A percentile compares a stretch with the other conserved stretches of the same genome.
phyloP scores from a whole-genome alignment of 2,329 filamentous ascomycete species.

The Gremmenia infestans region DNA sequence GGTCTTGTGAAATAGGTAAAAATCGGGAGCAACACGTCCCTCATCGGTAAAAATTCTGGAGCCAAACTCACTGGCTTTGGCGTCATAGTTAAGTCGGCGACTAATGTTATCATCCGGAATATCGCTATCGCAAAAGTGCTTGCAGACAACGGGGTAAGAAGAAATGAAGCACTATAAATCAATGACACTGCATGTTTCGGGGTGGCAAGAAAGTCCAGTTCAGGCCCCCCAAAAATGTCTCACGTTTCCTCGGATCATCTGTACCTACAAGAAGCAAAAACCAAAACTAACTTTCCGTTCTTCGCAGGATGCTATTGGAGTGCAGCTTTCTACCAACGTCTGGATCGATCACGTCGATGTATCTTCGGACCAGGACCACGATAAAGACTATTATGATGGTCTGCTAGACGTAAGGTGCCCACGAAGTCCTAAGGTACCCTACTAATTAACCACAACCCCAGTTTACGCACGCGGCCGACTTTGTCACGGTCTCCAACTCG shows the following conservation, averaged over 20 bases:
- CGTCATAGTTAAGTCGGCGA: constrained; percentile 43
- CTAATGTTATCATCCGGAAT: constrained; percentile 61
- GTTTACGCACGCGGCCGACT: constrained; percentile 58
- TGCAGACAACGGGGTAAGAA: constrained; percentile 42
- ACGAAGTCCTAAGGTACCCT: background rate
- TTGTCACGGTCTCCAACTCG: constrained; percentile 48
- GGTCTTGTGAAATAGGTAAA: constrained; percentile 27
- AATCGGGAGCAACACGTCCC: constrained; percentile 46
- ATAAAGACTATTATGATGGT: constrained; percentile 68
- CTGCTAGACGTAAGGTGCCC: constrained; percentile 44
- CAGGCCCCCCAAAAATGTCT: too few relatives aligned
- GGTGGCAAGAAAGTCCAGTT: too few relatives aligned
- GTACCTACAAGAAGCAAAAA: too few relatives aligned
- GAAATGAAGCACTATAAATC: too few relatives aligned
- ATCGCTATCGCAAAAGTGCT: constrained; percentile 52
- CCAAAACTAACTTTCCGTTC: too few relatives aligned
- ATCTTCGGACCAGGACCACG: constrained; percentile 43
- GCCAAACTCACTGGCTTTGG: constrained; percentile 18
- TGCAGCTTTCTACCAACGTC: constrained; percentile 52
- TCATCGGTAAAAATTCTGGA: constrained; percentile 40
- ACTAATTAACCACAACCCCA: background rate
- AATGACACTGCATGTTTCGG: too few relatives aligned
- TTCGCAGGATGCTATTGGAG: constrained; percentile 48
- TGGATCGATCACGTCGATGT: constrained; percentile 59
- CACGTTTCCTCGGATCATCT: too few relatives aligned